Evolutionary conservation across 163 green algal genomes (phyloP), one percentile per base, ranked within the genome.

Genomic region (Scenedesmus sp.): DNA sequence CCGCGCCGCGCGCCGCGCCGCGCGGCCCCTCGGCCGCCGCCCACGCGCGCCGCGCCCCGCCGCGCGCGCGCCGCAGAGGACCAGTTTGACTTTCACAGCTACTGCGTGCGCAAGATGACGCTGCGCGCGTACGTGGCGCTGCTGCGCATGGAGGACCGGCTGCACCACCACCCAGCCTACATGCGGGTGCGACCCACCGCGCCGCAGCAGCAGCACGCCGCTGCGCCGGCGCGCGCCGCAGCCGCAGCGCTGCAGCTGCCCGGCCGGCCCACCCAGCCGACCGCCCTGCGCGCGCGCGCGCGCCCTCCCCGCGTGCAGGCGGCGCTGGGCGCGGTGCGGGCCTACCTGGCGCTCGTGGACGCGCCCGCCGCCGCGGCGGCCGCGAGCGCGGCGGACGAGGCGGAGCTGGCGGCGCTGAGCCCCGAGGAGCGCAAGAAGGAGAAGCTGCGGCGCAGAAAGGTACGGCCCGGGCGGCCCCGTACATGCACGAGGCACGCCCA

Each of bases 21-120:
- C n/a, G n/a, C n/a, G n/a, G n/a, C n/a, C n/a, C n/a, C n/a, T n/a
- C n/a, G n/a, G n/a, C n/a, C n/a, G n/a, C n/a, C n/a, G n/a, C n/a
- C n/a, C n/a, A n/a, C n/a, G n/a, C n/a, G n/a, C n/a, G n/a, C n/a
- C n/a, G n/a, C n/a, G n/a, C n/a, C n/a, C n/a, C n/a, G n/a, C n/a
- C n/a, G n/a, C n/a, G n/a, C n/a, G n/a, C n/a, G n/a, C n/a, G 95
- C 97, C 67, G 65, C 80, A 9, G 96, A 99, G 82, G 96, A 99
- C 88, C 95, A 99, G 87, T 98, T 98, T 69, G 96, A 99, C 88
- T 99, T 99, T 86, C 96, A 99, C 89, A 81, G 69, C 48, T 99
- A 99, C 88, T 99, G 96, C 89, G 44, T 98, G 45, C 89, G 96
- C 65, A 99, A 99, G 87, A 94, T 95, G 89, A 99, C 96, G 45